Conservation (phyloP, 257 asterid species). For the Thymus quinquecostatus region DNA sequence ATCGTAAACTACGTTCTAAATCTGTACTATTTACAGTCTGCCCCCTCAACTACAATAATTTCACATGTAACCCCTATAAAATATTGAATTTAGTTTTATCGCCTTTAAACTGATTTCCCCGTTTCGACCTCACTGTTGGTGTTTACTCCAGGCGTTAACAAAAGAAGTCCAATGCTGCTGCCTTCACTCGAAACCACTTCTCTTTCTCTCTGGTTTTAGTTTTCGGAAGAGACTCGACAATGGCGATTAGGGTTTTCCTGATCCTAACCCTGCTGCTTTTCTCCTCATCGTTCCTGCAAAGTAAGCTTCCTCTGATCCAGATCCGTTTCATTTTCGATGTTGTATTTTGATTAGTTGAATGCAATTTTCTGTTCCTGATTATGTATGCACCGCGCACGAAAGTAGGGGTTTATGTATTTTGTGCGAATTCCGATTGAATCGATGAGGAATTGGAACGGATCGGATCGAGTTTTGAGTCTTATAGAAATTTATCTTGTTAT, state of each 20-base stretch:
- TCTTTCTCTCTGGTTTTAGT: slow-evolving; percentile 2
- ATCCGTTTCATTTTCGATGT: slow-evolving; percentile 14
- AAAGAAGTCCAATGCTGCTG: slow-evolving; percentile 9
- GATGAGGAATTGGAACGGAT: slow-evolving; percentile 28
- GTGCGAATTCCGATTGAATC: slow-evolving; percentile 16
- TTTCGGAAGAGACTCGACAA: slow-evolving; percentile 24
- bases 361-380: background rate
- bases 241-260: slow-evolving; percentile 62
- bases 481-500: background rate
- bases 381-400: slow-evolving; percentile 15
- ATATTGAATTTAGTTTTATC: background rate
- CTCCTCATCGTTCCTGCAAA: slow-evolving; percentile 60
- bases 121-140: slow-evolving; percentile 15
- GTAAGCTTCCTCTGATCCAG: slow-evolving; percentile 51
- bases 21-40: too few relatives aligned
- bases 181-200: slow-evolving; percentile 12
- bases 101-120: background rate
- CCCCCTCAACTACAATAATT: background rate
- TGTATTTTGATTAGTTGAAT: background rate
- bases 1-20: too few relatives aligned
- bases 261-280: slow-evolving; percentile 56
- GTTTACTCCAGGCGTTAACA: slow-evolving; percentile 25
- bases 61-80: background rate
- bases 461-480: slow-evolving; percentile 26
- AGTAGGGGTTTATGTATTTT: background rate